Conservation (phyloP, 2,329 filamentous ascomycete species). For the Cladosporium austrohemisphaericum region DNA sequence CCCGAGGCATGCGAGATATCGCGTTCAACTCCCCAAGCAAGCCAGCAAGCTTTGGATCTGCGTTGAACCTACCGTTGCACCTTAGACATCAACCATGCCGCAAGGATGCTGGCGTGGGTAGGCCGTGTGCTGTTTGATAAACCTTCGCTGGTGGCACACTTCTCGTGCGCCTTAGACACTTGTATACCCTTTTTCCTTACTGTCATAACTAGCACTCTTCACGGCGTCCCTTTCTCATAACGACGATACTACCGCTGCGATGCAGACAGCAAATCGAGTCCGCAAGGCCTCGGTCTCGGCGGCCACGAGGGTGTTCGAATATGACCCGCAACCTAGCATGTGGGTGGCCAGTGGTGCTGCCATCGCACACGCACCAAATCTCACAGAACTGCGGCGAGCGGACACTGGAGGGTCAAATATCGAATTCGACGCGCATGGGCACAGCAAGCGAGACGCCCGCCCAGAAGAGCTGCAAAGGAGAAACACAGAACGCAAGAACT, state of each 20-base stretch:
- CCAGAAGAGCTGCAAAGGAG: constrained; percentile 8
- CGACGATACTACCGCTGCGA: background rate
- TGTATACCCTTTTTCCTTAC: too few species aligned
- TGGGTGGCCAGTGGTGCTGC: constrained; percentile 39
- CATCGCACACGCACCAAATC: constrained; percentile 36
- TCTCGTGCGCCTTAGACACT: too few species aligned
- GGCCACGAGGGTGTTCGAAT: constrained; percentile 31
- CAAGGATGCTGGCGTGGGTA: background rate
- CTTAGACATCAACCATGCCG: background rate
- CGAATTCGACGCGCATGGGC: constrained; percentile 28
- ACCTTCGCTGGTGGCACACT: background rate
- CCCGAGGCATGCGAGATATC: constrained; percentile 1
- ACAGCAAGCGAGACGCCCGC: constrained; percentile 10
- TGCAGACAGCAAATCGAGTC: constrained; percentile 5
- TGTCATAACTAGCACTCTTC: too few species aligned
- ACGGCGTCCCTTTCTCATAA: too few species aligned
- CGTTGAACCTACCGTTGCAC: background rate
- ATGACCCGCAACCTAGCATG: constrained; percentile 39
- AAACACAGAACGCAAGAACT: background rate
- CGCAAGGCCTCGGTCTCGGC: constrained; percentile 9
- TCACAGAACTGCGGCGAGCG: constrained; percentile 35
- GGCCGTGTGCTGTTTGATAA: background rate
- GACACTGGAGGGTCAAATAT: constrained; percentile 29
- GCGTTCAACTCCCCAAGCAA: too few species aligned
- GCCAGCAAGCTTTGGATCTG: background rate